Evolutionary conservation across 108 stramenopile genomes (phyloP), one percentile per base, ranked within the genome.

Genomic region (Asterionellopsis glacialis): DNA sequence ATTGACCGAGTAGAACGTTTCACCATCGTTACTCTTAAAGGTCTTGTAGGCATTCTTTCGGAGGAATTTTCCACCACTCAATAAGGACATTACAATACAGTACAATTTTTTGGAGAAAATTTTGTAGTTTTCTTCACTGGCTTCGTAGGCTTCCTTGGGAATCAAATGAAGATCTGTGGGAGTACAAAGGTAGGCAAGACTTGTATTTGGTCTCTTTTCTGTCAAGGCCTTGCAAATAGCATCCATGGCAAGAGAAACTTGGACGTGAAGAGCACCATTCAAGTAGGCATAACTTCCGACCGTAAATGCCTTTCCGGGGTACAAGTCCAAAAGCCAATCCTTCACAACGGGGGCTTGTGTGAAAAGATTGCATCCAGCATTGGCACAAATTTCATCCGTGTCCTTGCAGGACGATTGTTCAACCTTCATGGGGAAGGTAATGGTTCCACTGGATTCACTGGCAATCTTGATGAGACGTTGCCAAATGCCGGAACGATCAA

Each of bases 141-240:
- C 96, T 43, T 87, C 81, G 79, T 83, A 82, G 38, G 93, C 95
- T 63, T 94, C 96, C 65, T 91, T 79, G 41, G 94, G 86, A 51
- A 95, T 83, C 16, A 96, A 75, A 77, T 98, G 96, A 74, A 93
- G 77, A 75, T 98, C 97, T 33, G 97, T 98, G 2, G 97, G 97
- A n/a, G 97, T 98, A 71, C 96, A 96, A 11, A 98, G 90, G 72
- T 96, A 98, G 13, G 94, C 96, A 47, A 95, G 90, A 59, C 85
- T 87, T n/a, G 91, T 84, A 45, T 73, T 68, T 69, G 72, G 61
- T 41, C 90, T 79, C 65, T 85, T 87, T 39, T 88, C 89, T 57
- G 79, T 87, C 57, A 94, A 68, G 54, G 87, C 89, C 27, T 72
- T 82, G 66, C 81, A 86, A 57, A 90, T 90, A 42, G 93, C 88